phyloP scores from a whole-genome alignment of 768 basidiomycete genomes.

The Kwoniella pini region DNA sequence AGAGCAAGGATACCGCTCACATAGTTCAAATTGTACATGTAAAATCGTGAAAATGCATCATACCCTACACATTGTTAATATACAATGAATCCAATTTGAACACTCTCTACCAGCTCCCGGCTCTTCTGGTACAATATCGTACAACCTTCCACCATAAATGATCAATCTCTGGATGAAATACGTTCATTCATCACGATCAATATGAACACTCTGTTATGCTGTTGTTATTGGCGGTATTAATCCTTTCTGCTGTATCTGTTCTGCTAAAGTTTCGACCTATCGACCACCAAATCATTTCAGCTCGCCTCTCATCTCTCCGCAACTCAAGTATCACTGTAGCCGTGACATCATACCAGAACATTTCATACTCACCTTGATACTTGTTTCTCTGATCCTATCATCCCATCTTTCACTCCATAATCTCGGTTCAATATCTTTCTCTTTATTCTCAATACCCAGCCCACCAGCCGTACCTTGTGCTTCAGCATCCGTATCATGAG shows the following conservation, averaged over 20 bases:
- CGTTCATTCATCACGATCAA: no score
- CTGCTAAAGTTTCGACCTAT: conserved; percentile 29
- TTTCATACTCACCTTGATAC: conserved; percentile 79
- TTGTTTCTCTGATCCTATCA: conserved; percentile 82
- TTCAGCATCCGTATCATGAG: conserved; percentile 72
- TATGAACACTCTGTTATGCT: no score
- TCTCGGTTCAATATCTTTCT: conserved; percentile 71
- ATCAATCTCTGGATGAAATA: no score
- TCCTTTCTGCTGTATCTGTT: conserved; percentile 24
- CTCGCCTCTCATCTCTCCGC: no score
- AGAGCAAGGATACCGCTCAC: no score
- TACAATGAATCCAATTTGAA: not conserved
- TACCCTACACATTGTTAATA: conserved; percentile 4
- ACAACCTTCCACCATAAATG: no score
- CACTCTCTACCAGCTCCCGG: not conserved
- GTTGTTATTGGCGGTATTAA: conserved; percentile 18
- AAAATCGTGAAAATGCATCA: conserved; percentile 10
- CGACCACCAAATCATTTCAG: not conserved
- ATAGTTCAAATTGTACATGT: not conserved
- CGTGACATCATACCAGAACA: no score
- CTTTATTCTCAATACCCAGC: conserved; percentile 80
- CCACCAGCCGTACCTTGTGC: conserved; percentile 94
- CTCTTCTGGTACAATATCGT: not conserved
- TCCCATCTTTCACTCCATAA: conserved; percentile 97
- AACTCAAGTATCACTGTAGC: no score